These are phyloP conservation scores for Prototheca wickerhamii DNA, from an alignment of 163 green algal species.

Conservation along the genomic window DNA sequence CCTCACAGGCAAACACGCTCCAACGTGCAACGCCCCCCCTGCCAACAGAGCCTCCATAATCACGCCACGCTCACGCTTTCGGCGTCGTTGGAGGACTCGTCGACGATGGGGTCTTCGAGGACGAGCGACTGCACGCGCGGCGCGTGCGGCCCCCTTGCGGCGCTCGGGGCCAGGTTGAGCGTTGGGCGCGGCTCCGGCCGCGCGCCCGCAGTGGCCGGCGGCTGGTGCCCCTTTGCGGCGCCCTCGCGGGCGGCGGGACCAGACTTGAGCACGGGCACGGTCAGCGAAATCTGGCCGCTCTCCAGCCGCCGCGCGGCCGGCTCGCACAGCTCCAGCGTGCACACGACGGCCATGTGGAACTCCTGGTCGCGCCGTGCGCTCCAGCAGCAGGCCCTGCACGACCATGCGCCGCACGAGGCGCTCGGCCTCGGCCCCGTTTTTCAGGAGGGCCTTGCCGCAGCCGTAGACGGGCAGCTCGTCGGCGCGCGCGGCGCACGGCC, in stretches of 20 bases:
- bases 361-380: conserved; percentile 45
- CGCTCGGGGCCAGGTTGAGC: too few relatives aligned
- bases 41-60: too few relatives aligned
- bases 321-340: conserved; percentile 11
- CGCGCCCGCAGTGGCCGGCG: too few relatives aligned
- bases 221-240: too few relatives aligned
- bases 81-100: too few relatives aligned
- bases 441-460: conserved; percentile 20
- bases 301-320: background rate
- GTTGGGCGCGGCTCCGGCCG: too few relatives aligned
- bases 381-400: conserved; percentile 32
- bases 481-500: conserved; percentile 34
- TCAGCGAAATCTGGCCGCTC: background rate
- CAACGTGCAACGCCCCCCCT: too few relatives aligned
- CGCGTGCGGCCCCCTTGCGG: too few relatives aligned
- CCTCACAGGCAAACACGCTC: too few relatives aligned
- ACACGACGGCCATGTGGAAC: conserved; percentile 17
- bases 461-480: conserved; percentile 39
- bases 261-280: background rate
- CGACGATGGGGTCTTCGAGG: too few relatives aligned
- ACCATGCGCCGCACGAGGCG: conserved; percentile 55
- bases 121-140: too few relatives aligned
- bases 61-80: too few relatives aligned
- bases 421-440: conserved; percentile 33
- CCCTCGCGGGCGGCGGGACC: background rate